A percentile compares a stretch with the other conserved stretches of the same genome.
Evolutionary conservation across 805 yeast species (phyloP).

Genomic region (Nakazawaea holstii): DNA sequence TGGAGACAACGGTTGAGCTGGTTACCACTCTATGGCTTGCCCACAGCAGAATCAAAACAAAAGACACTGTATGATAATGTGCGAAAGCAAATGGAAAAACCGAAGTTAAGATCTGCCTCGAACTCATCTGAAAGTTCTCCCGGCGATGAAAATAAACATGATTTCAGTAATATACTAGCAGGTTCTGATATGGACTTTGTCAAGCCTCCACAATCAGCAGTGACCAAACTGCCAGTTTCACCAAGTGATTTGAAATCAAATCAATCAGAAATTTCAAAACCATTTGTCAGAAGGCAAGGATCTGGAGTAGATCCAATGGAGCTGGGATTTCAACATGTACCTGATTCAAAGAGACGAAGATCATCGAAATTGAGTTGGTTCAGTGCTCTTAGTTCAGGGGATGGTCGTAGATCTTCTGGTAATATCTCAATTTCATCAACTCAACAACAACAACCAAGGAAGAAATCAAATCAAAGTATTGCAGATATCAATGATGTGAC

Average conservation of each 20-base stretch:
- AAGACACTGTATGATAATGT: not conserved
- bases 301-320: constrained; percentile 1
- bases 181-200: constrained; percentile 16
- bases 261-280: not conserved
- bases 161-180: constrained; percentile 31
- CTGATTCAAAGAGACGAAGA: constrained; percentile 2
- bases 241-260: too few relatives aligned
- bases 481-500: not conserved
- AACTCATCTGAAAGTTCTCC: not conserved
- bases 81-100: not conserved
- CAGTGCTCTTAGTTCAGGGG: not conserved
- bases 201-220: constrained; percentile 15
- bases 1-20: constrained; percentile 36
- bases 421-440: not conserved
- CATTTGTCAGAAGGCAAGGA: not conserved
- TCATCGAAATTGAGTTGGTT: constrained; percentile 11
- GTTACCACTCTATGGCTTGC: constrained; percentile 42
- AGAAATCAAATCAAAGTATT: constrained; percentile 1
- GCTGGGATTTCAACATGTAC: not conserved
- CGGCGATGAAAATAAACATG: constrained; percentile 21
- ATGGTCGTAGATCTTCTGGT: constrained; percentile 5
- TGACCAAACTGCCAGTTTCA: not conserved
- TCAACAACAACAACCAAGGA: not conserved
- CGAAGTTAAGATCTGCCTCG: constrained; percentile 1
- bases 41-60: constrained; percentile 17